Percentiles rank a stretch among this genome's conserved stretches.
Evolutionary conservation across 768 basidiomycete genomes (phyloP).

Genomic region (Pleurotus tuoliensis): DNA sequence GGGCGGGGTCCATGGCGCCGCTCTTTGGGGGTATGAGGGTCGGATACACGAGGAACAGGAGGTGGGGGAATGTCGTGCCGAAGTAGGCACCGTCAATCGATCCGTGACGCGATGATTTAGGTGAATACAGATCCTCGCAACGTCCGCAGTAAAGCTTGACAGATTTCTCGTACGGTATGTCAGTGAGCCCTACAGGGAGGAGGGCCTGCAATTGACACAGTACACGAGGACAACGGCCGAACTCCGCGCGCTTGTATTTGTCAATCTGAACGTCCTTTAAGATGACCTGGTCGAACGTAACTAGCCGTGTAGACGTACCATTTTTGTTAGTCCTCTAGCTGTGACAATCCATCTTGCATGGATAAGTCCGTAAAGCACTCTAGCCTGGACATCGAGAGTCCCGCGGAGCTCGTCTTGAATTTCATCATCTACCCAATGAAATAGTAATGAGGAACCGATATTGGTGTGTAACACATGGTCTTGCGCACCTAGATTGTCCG

Average conservation of each 20-base stretch:
- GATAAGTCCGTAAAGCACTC: conserved; percentile 91
- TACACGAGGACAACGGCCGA: conserved; percentile 97
- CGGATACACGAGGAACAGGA: conserved; percentile 96
- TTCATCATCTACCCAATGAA: conserved; percentile 66
- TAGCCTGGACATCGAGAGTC: conserved; percentile 88
- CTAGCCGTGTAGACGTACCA: conserved; percentile 48
- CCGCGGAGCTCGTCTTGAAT: conserved; percentile 92
- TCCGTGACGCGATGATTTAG: conserved; percentile 95
- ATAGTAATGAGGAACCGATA: too few species aligned
- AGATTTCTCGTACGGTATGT: conserved; percentile 97
- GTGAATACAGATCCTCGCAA: conserved; percentile 98
- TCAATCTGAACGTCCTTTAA: conserved; percentile 55
- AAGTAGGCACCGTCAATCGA: conserved; percentile 99
- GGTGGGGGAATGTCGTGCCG: conserved; percentile 95
- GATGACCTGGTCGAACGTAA: background rate
- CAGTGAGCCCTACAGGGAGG: conserved; percentile 94
- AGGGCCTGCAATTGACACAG: conserved; percentile 93
- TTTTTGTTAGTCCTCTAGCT: conserved; percentile 88
- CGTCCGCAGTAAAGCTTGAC: conserved; percentile 98
- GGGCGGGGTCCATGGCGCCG: conserved; percentile 35
- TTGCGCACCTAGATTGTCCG: conserved; percentile 83
- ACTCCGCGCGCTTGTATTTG: conserved; percentile 98
- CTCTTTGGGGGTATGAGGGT: conserved; percentile 85
- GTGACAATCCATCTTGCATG: conserved; percentile 98
- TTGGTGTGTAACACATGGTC: too few species aligned